These are phyloP conservation scores for Trichosanthes truncata DNA, from an alignment of 306 rosid species.

Conservation along the genomic window DNA sequence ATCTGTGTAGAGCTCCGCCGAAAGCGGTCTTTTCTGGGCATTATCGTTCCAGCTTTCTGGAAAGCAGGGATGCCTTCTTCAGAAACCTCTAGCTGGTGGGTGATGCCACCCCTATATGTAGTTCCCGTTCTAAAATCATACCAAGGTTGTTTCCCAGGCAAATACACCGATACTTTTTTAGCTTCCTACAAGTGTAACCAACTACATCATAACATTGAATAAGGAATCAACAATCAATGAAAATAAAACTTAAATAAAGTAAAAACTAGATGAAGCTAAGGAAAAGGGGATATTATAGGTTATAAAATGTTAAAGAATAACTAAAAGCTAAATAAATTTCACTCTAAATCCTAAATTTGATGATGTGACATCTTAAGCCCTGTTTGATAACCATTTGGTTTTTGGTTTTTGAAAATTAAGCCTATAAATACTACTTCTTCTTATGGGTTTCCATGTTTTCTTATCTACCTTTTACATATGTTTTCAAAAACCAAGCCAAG, in stretches of 20 bases:
- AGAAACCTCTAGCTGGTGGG: conserved; percentile 55
- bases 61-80: conserved; percentile 85
- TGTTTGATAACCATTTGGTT: too few relatives aligned
- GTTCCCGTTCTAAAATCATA: conserved; percentile 68
- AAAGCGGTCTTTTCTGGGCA: conserved; percentile 81
- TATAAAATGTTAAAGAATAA: neutral
- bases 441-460: too few relatives aligned
- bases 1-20: conserved; percentile 95
- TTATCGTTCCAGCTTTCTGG: conserved; percentile 83
- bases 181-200: conserved; percentile 38
- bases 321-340: neutral
- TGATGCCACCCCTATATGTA: conserved; percentile 61
- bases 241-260: neutral
- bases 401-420: too few relatives aligned
- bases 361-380: neutral
- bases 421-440: too few relatives aligned
- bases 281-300: neutral
- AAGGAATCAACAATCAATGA: neutral
- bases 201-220: conserved; percentile 1
- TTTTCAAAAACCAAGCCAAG: too few relatives aligned
- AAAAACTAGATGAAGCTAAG: neutral
- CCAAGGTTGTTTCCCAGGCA: conserved; percentile 90
- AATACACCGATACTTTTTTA: conserved; percentile 63
- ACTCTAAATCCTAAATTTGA: neutral
- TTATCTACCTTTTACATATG: too few relatives aligned